Evolutionary conservation across 805 yeast species (phyloP).

Genomic region (Kluyveromyces starmeri): DNA sequence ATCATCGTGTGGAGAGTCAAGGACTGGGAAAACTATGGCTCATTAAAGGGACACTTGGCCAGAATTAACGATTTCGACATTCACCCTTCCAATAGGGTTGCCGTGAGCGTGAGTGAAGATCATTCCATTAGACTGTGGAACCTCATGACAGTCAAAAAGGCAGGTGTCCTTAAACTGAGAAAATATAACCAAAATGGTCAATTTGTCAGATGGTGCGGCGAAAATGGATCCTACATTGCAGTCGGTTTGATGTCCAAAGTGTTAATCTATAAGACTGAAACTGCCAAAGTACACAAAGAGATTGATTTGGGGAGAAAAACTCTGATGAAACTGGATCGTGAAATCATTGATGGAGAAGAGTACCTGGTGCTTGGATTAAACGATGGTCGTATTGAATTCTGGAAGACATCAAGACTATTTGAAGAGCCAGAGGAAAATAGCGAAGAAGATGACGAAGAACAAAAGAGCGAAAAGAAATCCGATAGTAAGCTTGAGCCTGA

Average conservation of each 20-base stretch:
- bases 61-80: slow-evolving; percentile 76
- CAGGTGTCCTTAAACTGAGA: slow-evolving; percentile 68
- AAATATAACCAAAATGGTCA: slow-evolving; percentile 61
- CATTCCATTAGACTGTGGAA: slow-evolving; percentile 86
- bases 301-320: slow-evolving; percentile 40
- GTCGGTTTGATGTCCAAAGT: slow-evolving; percentile 66
- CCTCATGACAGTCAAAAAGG: slow-evolving; percentile 91
- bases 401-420: slow-evolving; percentile 32
- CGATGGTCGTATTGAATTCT: slow-evolving; percentile 62
- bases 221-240: slow-evolving; percentile 58
- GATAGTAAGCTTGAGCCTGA: slow-evolving; percentile 34
- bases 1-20: slow-evolving; percentile 89
- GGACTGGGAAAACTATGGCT: slow-evolving; percentile 92
- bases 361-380: slow-evolving; percentile 60
- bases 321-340: slow-evolving; percentile 58
- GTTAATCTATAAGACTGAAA: slow-evolving; percentile 53
- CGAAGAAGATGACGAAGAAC: slow-evolving; percentile 27
- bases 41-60: slow-evolving; percentile 82
- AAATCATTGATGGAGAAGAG: slow-evolving; percentile 38
- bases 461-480: slow-evolving; percentile 13
- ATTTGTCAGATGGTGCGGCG: slow-evolving; percentile 54
- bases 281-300: slow-evolving; percentile 49
- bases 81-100: slow-evolving; percentile 85
- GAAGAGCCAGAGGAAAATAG: slow-evolving; percentile 12
- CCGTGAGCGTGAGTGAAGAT: slow-evolving; percentile 82